Percentiles rank a stretch among this genome's conserved stretches.
phyloP scores from a whole-genome alignment of 1,284 basidiomycete genomes.

The Lignosus rhinocerotis region DNA sequence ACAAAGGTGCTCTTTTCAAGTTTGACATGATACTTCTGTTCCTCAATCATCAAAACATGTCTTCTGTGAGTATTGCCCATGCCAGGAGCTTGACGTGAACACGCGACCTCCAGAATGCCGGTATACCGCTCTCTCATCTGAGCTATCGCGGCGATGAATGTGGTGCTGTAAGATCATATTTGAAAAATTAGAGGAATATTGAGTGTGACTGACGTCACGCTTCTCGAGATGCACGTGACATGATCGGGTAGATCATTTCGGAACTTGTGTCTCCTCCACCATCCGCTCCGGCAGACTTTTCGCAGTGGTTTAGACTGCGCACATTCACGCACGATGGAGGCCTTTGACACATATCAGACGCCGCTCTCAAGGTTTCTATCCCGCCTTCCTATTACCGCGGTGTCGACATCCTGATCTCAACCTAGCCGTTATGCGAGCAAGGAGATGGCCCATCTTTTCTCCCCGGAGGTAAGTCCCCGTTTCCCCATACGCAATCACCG shows the following conservation, averaged over 20 bases:
- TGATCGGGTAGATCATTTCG: conserved; percentile 6
- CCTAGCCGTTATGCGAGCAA: conserved; percentile 96
- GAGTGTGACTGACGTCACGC: too few relatives aligned
- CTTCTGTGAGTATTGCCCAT: neutral
- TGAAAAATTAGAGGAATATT: too few relatives aligned
- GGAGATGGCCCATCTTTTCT: conserved; percentile 98
- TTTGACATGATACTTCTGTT: too few relatives aligned
- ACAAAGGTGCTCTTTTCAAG: too few relatives aligned
- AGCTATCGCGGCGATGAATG: neutral
- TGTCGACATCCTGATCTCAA: conserved; percentile 9
- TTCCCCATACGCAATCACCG: too few relatives aligned
- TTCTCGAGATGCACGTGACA: neutral
- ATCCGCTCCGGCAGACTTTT: neutral
- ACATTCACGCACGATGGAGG: conserved; percentile 52
- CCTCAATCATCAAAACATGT: too few relatives aligned
- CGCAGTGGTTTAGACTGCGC: neutral
- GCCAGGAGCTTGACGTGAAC: neutral
- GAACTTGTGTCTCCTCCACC: neutral
- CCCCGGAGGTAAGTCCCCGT: conserved; percentile 65
- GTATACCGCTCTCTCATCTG: neutral
- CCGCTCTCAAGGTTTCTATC: conserved; percentile 65
- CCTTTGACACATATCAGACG: conserved; percentile 71
- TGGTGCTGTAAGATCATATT: too few relatives aligned
- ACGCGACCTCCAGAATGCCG: neutral
- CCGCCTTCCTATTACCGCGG: neutral